These are phyloP conservation scores for Sonneratia alba DNA, from an alignment of 345 rosid genomes.

Conservation along the genomic window DNA sequence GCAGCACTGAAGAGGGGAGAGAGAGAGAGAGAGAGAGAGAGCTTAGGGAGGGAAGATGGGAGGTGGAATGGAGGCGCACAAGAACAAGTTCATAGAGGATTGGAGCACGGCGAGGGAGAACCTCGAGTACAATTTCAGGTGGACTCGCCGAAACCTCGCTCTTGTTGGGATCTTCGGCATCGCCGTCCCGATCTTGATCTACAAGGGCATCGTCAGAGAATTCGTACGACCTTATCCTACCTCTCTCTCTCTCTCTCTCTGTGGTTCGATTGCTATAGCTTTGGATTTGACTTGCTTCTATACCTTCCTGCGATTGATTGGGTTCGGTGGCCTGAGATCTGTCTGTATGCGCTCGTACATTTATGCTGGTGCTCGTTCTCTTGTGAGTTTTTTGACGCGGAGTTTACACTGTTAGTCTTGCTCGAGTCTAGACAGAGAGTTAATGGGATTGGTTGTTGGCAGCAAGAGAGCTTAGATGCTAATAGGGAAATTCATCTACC, in stretches of 20 bases:
- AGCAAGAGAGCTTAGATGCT: not conserved
- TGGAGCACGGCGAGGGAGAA: slow-evolving; percentile 84
- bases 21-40: not conserved
- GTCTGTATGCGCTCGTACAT: not conserved
- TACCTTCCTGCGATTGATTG: not conserved
- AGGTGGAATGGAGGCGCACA: slow-evolving; percentile 85
- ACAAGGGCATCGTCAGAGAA: slow-evolving; percentile 85
- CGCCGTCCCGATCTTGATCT: slow-evolving; percentile 70
- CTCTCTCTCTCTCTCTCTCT: slow-evolving; percentile 5
- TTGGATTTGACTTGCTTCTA: not conserved
- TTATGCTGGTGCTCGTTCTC: not conserved
- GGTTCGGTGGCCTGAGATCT: not conserved
- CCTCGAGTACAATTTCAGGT: slow-evolving; percentile 84
- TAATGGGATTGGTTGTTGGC: not conserved
- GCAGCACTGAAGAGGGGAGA: not conserved
- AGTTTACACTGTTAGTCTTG: not conserved
- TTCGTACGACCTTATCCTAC: slow-evolving; percentile 27
- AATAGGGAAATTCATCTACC: not conserved
- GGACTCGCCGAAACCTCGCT: slow-evolving; percentile 90
- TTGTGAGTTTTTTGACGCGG: not conserved
- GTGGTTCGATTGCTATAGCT: not conserved
- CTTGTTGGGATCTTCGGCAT: slow-evolving; percentile 81
- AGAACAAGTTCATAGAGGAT: slow-evolving; percentile 87
- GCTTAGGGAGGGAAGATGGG: not conserved
- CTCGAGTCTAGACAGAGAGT: not conserved